Evolutionary conservation across 169 alveolate genomes (phyloP).

Genomic region (Miamiensis avidus): DNA sequence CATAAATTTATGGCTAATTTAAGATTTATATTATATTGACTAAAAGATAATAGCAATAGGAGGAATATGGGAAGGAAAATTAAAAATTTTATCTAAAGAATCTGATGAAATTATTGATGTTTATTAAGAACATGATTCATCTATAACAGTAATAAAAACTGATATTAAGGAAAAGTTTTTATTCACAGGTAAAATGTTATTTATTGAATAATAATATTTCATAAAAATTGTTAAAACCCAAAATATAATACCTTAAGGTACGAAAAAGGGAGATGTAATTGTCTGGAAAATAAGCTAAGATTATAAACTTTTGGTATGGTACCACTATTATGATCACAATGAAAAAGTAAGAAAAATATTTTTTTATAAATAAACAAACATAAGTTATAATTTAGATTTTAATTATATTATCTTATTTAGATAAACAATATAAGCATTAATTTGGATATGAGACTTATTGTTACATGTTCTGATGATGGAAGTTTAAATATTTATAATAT

Average conservation of each 20-base stretch:
- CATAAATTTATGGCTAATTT: no score
- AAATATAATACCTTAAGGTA: constrained; percentile 3
- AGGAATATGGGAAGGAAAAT: constrained; percentile 35
- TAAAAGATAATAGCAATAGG: constrained; percentile 28
- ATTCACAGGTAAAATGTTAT: constrained; percentile 31
- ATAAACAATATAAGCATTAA: constrained; percentile 35
- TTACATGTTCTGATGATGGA: constrained; percentile 59
- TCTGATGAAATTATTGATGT: constrained; percentile 14
- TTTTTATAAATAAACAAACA: not conserved
- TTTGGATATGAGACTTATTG: constrained; percentile 47
- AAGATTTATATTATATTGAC: not conserved
- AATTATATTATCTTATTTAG: constrained; percentile 1
- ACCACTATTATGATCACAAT: constrained; percentile 29
- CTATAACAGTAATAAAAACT: constrained; percentile 25
- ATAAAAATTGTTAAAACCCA: not conserved
- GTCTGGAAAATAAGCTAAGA: constrained; percentile 35
- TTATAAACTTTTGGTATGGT: constrained; percentile 9
- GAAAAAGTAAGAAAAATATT: constrained; percentile 12
- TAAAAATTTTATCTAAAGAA: constrained; percentile 19
- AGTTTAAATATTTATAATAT: constrained; percentile 49
- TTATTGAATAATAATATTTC: not conserved
- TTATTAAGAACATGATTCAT: constrained; percentile 12
- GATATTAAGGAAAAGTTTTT: constrained; percentile 30
- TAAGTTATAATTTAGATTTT: no score
- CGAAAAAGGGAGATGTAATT: constrained; percentile 41